Percentiles rank a stretch among this genome's conserved stretches.
Conservation (phyloP, 1,284 basidiomycete genomes). For the Melampsora abietis-canadensis region DNA sequence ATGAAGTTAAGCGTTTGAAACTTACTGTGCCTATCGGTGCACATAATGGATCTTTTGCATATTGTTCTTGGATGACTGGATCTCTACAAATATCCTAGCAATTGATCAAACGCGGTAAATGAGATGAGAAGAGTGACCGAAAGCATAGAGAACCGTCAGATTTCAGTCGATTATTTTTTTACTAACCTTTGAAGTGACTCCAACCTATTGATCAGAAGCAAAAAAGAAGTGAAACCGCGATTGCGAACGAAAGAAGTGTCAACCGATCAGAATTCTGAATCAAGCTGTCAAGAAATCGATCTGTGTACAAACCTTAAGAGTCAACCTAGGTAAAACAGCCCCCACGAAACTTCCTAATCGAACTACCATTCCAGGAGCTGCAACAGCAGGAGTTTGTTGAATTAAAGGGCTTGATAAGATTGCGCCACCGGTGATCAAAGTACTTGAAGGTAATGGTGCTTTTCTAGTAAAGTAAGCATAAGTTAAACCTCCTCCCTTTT, state of each 20-base stretch:
- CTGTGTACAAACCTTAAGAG: constrained; percentile 24
- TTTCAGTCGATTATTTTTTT: not conserved
- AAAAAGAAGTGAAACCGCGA: no score
- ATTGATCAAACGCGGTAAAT: not conserved
- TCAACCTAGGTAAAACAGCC: constrained; percentile 41
- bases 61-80: constrained; percentile 45
- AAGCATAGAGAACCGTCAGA: not conserved
- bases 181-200: constrained; percentile 16
- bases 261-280: no score
- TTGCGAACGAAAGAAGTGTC: constrained; percentile 47
- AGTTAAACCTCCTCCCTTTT: constrained; percentile 51
- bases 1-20: constrained; percentile 44
- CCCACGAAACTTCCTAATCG: constrained; percentile 46
- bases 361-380: constrained; percentile 43
- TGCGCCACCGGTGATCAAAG: constrained; percentile 51
- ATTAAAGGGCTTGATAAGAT: constrained; percentile 53
- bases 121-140: not conserved
- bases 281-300: no score
- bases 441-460: constrained; percentile 47
- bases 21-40: constrained; percentile 48
- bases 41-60: constrained; percentile 50
- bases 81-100: constrained; percentile 48
- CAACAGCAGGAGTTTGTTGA: constrained; percentile 47
- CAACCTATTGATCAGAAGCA: constrained; percentile 45
- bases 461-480: constrained; percentile 52